Conservation (phyloP, 495 filamentous ascomycete species). For the Neurospora hispaniola region DNA sequence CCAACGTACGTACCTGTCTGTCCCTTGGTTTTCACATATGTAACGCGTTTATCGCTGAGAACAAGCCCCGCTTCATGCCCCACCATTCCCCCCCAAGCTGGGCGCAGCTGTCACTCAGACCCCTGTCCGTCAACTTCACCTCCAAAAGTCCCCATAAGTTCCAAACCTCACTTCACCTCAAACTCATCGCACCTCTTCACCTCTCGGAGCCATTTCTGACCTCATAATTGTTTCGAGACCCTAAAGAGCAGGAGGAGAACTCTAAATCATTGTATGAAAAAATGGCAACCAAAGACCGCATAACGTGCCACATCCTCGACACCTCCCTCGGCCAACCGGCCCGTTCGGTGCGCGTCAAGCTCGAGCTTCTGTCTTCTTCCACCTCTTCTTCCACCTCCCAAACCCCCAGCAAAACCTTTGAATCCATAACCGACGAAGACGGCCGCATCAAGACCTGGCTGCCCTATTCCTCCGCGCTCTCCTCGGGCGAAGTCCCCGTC, state of each 20-base stretch:
- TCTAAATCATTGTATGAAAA: background rate
- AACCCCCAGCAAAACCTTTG: conserved; percentile 42
- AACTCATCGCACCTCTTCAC: background rate
- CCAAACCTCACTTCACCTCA: background rate
- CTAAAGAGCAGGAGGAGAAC: background rate
- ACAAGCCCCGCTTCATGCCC: background rate
- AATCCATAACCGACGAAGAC: conserved; percentile 69
- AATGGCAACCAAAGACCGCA: conserved; percentile 33
- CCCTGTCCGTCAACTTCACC: background rate
- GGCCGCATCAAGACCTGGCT: conserved; percentile 77
- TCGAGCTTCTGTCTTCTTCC: conserved; percentile 53
- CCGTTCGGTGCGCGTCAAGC: conserved; percentile 66
- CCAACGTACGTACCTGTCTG: background rate
- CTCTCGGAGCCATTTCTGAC: background rate
- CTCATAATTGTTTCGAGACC: background rate
- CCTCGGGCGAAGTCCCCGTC: conserved; percentile 38
- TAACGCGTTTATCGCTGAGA: background rate
- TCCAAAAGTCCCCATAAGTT: background rate
- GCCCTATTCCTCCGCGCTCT: conserved; percentile 34
- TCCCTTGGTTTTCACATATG: background rate
- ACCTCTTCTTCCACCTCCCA: conserved; percentile 32
- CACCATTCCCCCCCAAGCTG: background rate
- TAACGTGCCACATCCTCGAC: conserved; percentile 55
- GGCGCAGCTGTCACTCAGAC: background rate
- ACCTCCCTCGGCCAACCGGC: conserved; percentile 53